Evolutionary conservation across 1,284 basidiomycete species (phyloP).

Genomic region (Cerioporus squamosus): DNA sequence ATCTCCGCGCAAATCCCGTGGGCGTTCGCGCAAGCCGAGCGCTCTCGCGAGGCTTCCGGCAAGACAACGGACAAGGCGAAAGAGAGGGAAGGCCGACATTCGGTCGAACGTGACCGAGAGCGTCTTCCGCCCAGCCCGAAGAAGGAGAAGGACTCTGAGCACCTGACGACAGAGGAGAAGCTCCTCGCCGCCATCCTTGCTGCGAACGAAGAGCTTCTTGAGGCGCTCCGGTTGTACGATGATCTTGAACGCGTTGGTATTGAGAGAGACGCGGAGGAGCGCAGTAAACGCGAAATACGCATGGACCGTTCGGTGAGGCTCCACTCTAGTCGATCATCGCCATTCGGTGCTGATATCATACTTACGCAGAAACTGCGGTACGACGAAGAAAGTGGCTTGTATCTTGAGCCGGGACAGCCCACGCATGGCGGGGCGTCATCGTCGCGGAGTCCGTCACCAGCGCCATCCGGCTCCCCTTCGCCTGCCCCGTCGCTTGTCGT

Average conservation of each 20-base stretch:
- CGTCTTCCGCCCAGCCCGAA: constrained; percentile 22
- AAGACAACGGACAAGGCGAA: constrained; percentile 22
- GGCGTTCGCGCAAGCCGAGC: constrained; percentile 77
- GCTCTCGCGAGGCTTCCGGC: constrained; percentile 40
- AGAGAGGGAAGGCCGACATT: constrained; percentile 14
- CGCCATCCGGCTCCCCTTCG: constrained; percentile 42
- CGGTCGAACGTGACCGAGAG: constrained; percentile 19
- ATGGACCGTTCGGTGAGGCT: constrained; percentile 58
- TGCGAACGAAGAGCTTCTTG: constrained; percentile 62
- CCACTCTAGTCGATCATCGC: neutral
- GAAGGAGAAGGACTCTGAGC: constrained; percentile 39
- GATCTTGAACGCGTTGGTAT: constrained; percentile 70
- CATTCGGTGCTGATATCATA: neutral
- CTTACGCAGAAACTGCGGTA: constrained; percentile 28
- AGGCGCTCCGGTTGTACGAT: constrained; percentile 56
- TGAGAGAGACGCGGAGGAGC: constrained; percentile 63
- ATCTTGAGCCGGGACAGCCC: constrained; percentile 27
- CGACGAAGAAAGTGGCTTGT: constrained; percentile 21
- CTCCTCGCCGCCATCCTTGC: constrained; percentile 66
- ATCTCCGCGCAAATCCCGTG: constrained; percentile 78
- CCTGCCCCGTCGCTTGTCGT: constrained; percentile 41
- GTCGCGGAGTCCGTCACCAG: constrained; percentile 44
- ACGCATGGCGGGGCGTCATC: constrained; percentile 36
- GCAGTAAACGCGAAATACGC: constrained; percentile 60
- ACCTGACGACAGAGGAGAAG: constrained; percentile 62